Evolutionary conservation across 2,329 filamentous ascomycete genomes (phyloP), one percentile per base, ranked within the genome.

Genomic region (Hymenoscyphus fructigenus): DNA sequence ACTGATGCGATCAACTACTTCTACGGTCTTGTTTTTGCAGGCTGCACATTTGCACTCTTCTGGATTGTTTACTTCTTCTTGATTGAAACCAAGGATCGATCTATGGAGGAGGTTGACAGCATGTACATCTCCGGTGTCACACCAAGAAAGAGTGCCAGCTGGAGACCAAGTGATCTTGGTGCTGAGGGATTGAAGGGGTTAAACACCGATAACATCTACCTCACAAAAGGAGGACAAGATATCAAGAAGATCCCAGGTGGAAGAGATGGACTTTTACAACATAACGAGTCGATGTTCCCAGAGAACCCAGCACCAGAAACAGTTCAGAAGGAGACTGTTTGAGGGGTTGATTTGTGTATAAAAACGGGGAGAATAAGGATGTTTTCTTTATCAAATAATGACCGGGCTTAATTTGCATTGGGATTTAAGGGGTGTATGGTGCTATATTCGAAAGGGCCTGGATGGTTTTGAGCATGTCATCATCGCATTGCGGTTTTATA

Each of bases 61-160:
- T 71, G 86, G 0, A 78, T 92, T n/a, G 88, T 93, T 38, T 93
- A 89, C 79, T 91, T 93, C 78, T 92, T 92, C 75, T 84, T 93
- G 61, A 86, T 90, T 63, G 91, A 93, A 75, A 88, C 85, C 57
- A 88, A 91, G 73, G 90, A 88, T 61, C 84, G 90, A 5, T 88
- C 86, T 0, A 82, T 94, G 1, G 91, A 94, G 78, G 90, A 93
- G 75, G 90, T 94, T 63, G 91, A 94, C 71, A 88, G 85, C 65
- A 92, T 92, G 89, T 93, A 93, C 74, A 80, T 83, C 20, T 71
- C 79, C 47, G 75, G 75, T 53, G 81, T 85, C 70, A 83, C 82
- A 71, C 82, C 83, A 26, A 61, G 64, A 20, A 72, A 75, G 32
- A 75, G 71, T 2, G 74, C 75, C 9, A 74, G 60, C 23, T 77